Percentiles rank a stretch among this genome's conserved stretches.
Conservation (phyloP, 2,329 filamentous ascomycete genomes). For the Phoma sp. region DNA sequence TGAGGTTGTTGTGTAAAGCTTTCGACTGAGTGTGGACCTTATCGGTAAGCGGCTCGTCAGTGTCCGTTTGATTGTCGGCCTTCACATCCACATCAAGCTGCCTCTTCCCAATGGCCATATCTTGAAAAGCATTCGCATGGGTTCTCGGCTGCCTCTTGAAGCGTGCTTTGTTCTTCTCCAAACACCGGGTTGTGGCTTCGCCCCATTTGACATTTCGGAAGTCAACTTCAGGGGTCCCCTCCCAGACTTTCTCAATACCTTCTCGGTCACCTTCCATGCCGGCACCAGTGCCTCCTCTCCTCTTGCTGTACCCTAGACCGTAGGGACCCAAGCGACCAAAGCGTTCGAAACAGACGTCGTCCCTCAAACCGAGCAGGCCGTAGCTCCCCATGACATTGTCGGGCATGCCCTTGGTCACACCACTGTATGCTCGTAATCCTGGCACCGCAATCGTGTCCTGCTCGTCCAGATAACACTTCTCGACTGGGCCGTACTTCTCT, state of each 20-base stretch:
- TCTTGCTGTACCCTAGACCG: conserved; percentile 81
- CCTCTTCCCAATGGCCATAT: conserved; percentile 44
- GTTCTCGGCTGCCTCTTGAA: conserved; percentile 58
- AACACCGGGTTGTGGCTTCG: conserved; percentile 75
- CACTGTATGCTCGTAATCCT: conserved; percentile 73
- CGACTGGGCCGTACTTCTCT: conserved; percentile 62
- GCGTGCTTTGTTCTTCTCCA: conserved; percentile 70
- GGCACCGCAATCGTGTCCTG: conserved; percentile 71
- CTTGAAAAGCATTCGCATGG: conserved; percentile 48
- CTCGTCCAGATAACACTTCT: conserved; percentile 79
- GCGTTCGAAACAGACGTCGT: conserved; percentile 91
- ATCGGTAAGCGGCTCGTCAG: conserved; percentile 12
- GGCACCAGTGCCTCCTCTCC: conserved; percentile 80
- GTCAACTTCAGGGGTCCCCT: conserved; percentile 72
- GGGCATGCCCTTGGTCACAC: conserved; percentile 83
- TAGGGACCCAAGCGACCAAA: conserved; percentile 89
- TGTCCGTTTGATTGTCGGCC: conserved; percentile 11
- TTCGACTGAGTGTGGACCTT: conserved; percentile 30
- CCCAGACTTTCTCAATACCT: conserved; percentile 81
- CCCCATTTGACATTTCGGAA: conserved; percentile 80
- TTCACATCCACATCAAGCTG: conserved; percentile 13
- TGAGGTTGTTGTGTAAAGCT: conserved; percentile 41
- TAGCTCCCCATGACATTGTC: conserved; percentile 87
- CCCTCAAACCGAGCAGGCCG: conserved; percentile 74
- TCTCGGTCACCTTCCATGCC: conserved; percentile 84